Evolutionary conservation across 768 basidiomycete genomes (phyloP).

Genomic region (Lactarius akahatsu): DNA sequence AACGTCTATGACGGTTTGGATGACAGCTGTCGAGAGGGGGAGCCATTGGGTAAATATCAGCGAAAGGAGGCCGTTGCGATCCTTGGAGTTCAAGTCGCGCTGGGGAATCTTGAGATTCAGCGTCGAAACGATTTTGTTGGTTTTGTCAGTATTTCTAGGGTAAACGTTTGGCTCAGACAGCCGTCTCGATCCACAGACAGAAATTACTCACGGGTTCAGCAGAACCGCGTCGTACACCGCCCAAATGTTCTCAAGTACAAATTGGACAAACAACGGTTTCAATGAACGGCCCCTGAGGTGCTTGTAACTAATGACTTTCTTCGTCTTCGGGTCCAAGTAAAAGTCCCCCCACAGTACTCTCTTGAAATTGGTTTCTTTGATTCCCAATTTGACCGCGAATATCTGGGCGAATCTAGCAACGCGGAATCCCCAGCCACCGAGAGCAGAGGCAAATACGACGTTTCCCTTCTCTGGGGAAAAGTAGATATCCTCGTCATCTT

Average conservation of each 20-base stretch:
- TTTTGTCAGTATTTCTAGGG: slow-evolving; percentile 82
- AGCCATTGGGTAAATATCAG: slow-evolving; percentile 96
- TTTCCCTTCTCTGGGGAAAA: slow-evolving; percentile 95
- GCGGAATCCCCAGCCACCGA: slow-evolving; percentile 98
- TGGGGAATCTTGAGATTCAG: slow-evolving; percentile 81
- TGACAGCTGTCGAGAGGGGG: slow-evolving; percentile 87
- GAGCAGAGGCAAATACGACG: slow-evolving; percentile 92
- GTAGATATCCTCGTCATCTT: slow-evolving; percentile 97
- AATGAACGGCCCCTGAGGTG: slow-evolving; percentile 82
- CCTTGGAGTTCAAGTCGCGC: slow-evolving; percentile 90
- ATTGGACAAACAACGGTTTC: slow-evolving; percentile 96
- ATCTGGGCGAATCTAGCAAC: slow-evolving; percentile 91
- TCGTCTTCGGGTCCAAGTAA: slow-evolving; percentile 94
- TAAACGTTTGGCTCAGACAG: not conserved
- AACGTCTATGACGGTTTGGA: slow-evolving; percentile 88
- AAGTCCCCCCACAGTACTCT: slow-evolving; percentile 96
- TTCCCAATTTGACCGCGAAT: slow-evolving; percentile 85
- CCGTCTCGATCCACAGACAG: slow-evolving; percentile 21
- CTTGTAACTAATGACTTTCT: slow-evolving; percentile 87
- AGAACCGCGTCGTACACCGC: slow-evolving; percentile 91
- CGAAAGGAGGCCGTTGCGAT: slow-evolving; percentile 77
- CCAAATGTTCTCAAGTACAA: slow-evolving; percentile 97
- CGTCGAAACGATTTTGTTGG: slow-evolving; percentile 81
- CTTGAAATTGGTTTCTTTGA: slow-evolving; percentile 83
- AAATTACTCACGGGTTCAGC: slow-evolving; percentile 75